Evolutionary conservation across 2,329 filamentous ascomycete species (phyloP), one percentile per base, ranked within the genome.

Genomic region (Magnaporthiopsis incrustans): DNA sequence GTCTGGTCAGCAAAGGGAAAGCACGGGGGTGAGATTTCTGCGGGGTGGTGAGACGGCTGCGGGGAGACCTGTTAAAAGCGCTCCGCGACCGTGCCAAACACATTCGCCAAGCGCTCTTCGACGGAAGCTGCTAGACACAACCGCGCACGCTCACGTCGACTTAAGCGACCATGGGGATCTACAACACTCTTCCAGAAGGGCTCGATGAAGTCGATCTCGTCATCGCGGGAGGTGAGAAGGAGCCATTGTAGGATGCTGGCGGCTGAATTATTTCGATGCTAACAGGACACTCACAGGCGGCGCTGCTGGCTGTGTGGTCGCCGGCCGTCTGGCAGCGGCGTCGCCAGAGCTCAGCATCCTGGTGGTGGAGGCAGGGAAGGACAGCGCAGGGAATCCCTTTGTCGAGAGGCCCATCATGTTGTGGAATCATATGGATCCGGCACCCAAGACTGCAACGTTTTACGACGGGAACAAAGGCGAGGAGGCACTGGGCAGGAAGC

Each of bases 361-460:
- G 14, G 72, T 86, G 12, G 78, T 86, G 56, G 84, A 86, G 68
- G 74, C 77, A 27, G 84, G 84, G 0, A 75, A 75, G 15, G 81
- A 85, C 71, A 85, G 81, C 67, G 78, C 79, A 67, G 78, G 79
- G 66, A 74, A 80, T 62, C 78, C 80, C 0, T 77, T 74, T 14
- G 74, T 85, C 26, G 73, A 79, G 14, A 76, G 82, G 63, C 82
- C 84, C 0, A 81, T 77, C 0, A 72, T 83, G 6, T 85, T 76
- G 65, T 71, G 80, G 30, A 71, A 73, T 33, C 80, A 83, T 66
- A 71, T 85, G 0, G 71, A 76, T 8, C 81, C 81, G 0, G 75
- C 73, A 22, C 80, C 77, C 66, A 81, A 81, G 33, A 65, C 62
- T 59, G 69, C 61, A 33, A 56, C 80, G 33, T 84, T 84, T 70